Base-by-base conservation (phyloP, 108 stramenopile species). In the Stephanodiscus triporus region DNA sequence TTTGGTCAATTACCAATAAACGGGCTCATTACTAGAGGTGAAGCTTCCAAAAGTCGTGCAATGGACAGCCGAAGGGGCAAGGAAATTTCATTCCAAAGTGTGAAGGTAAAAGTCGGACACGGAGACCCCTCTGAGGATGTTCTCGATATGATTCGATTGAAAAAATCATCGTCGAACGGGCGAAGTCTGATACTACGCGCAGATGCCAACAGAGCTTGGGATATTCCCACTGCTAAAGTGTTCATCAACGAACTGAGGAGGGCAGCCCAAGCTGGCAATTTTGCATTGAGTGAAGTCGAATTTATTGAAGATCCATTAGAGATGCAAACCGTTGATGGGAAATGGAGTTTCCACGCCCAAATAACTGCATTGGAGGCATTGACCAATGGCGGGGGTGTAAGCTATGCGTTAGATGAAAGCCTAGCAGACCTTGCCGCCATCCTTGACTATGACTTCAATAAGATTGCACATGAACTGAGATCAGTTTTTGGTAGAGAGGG, bases 61-160 rank as follows among this genome's bases (percentile, higher is more conserved):
- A 42, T 42, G 22, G 27, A 7, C 29, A 24, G 58, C 40, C 43
- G 8, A 51, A n/a, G 57, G 66, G 45, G 9, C 2, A 68, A 58
- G 16, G 51, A 58, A 16, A 69, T 63, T 58, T 38, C 38, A 1
- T 93, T 85, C 58, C 63, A 74, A 37, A 90, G 91, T 43, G 55
- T 90, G 65, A 94, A 94, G 76, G 82, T 94, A 22, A 94, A 94
- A 67, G 75, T 94, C 36, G 93, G 93, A 48, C 85, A 91, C 53
- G 82, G 77, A 37, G 63, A 70, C 56, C 14, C 79, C 0, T 49
- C 63, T 8, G 64, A 62, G 36, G 91, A 92, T 72, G 77, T 61
- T 14, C 49, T 40, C 10, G 53, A 75, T 32, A 65, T 91, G 43
- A 63, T 72, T 11, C 66, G 69, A 43, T 56, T 75, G 27, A 60